phyloP scores from a whole-genome alignment of 116 monocot species.

The Zostera marina region DNA sequence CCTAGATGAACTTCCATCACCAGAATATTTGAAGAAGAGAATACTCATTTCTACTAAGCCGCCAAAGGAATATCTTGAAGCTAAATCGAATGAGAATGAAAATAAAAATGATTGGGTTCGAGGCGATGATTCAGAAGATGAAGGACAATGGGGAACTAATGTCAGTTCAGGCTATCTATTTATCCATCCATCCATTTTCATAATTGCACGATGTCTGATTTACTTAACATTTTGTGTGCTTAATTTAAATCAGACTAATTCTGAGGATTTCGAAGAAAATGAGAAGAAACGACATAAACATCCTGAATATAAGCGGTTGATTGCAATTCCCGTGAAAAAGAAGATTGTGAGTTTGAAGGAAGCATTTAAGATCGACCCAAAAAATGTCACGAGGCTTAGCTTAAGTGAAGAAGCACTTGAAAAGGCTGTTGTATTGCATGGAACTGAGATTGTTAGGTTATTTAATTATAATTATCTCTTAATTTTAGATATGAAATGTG shows the following conservation, averaged over 20 bases:
- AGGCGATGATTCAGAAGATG: conserved; percentile 16
- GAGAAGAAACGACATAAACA: conserved; percentile 6
- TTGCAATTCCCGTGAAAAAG: conserved; percentile 46
- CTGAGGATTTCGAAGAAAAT: conserved; percentile 19
- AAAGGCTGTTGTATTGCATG: conserved; percentile 30
- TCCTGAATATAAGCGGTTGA: conserved; percentile 42
- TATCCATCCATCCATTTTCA: neutral
- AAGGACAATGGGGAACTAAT: conserved; percentile 25
- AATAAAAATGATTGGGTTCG: conserved; percentile 18
- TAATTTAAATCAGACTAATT: neutral
- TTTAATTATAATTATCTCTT: neutral
- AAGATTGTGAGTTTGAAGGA: conserved; percentile 28
- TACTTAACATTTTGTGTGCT: too few relatives aligned
- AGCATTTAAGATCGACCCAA: conserved; percentile 36
- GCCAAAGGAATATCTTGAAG: conserved; percentile 58
- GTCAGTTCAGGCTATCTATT: neutral
- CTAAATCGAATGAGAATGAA: conserved; percentile 17
- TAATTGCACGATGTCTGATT: too few relatives aligned
- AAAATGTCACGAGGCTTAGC: conserved; percentile 50
- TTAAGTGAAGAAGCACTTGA: conserved; percentile 45
- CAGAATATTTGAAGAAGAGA: conserved; percentile 41
- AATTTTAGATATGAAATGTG: neutral
- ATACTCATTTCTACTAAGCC: conserved; percentile 82
- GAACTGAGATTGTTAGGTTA: conserved; percentile 40
- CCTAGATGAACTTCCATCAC: conserved; percentile 59